These are phyloP conservation scores for Phallus indusiatus DNA, from an alignment of 768 basidiomycete genomes.

Conservation along the genomic window DNA sequence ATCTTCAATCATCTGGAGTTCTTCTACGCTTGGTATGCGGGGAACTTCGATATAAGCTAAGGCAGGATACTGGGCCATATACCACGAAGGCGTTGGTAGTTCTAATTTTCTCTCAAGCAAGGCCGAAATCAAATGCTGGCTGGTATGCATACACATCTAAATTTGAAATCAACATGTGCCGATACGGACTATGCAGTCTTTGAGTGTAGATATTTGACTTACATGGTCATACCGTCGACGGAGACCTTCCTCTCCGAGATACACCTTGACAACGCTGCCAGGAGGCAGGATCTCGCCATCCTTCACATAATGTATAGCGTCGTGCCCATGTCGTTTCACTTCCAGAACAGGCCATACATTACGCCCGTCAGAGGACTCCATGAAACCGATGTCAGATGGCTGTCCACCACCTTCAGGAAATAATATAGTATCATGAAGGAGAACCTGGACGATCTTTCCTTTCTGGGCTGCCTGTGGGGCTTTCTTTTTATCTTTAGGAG, in stretches of 20 bases:
- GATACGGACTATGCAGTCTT: no score
- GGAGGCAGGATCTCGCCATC: slow-evolving; percentile 37
- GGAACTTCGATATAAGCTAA: slow-evolving; percentile 75
- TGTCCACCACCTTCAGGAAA: slow-evolving; percentile 84
- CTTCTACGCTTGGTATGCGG: slow-evolving; percentile 52
- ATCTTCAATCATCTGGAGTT: slow-evolving; percentile 51
- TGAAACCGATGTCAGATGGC: slow-evolving; percentile 64
- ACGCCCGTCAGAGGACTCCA: slow-evolving; percentile 33
- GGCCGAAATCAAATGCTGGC: slow-evolving; percentile 75
- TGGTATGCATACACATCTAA: slow-evolving; percentile 79
- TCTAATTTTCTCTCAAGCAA: slow-evolving; percentile 56
- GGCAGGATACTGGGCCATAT: slow-evolving; percentile 55
- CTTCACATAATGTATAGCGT: slow-evolving; percentile 63
- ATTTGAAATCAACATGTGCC: not conserved
- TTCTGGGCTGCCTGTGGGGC: slow-evolving; percentile 39
- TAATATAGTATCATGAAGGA: slow-evolving; percentile 66
- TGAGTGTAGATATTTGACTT: slow-evolving; percentile 21
- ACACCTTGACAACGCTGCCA: slow-evolving; percentile 42
- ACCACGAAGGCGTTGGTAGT: slow-evolving; percentile 74
- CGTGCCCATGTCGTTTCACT: slow-evolving; percentile 58
- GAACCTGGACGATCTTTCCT: slow-evolving; percentile 44
- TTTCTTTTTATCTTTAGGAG: slow-evolving; percentile 29
- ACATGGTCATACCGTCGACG: slow-evolving; percentile 68
- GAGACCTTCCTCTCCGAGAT: slow-evolving; percentile 50
- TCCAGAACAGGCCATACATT: slow-evolving; percentile 50